These are phyloP conservation scores for Calycina herbarum DNA, from an alignment of 2,329 filamentous ascomycete species.

Conservation along the genomic window DNA sequence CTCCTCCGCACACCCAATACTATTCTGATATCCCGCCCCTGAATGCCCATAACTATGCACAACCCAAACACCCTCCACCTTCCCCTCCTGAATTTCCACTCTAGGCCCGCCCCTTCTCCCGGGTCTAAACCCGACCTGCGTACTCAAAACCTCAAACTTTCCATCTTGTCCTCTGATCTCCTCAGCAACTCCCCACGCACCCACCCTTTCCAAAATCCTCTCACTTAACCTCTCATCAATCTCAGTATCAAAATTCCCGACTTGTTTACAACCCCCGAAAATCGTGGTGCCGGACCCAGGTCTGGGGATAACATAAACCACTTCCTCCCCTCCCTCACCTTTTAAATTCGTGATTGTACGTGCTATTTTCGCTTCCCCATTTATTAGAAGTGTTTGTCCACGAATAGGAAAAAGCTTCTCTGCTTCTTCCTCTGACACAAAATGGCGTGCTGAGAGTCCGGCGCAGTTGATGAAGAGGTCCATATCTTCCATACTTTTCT, in stretches of 20 bases:
- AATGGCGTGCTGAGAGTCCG: constrained; percentile 41
- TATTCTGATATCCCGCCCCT: constrained; percentile 43
- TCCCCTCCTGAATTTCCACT: constrained; percentile 42
- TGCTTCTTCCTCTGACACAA: constrained; percentile 38
- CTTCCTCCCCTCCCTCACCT: constrained; percentile 18
- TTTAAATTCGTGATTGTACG: constrained; percentile 34
- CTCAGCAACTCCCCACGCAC: constrained; percentile 27
- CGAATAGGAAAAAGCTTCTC: constrained; percentile 42
- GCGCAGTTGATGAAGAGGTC: constrained; percentile 44
- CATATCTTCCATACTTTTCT: constrained; percentile 5
- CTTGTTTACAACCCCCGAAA: constrained; percentile 47
- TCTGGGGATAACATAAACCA: constrained; percentile 45
- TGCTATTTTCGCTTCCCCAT: constrained; percentile 41
- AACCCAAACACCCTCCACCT: constrained; percentile 35
- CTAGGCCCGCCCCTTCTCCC: constrained; percentile 45
- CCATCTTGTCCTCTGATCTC: constrained; percentile 39
- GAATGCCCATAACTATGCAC: constrained; percentile 50
- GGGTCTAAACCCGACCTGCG: constrained; percentile 46
- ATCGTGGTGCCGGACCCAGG: constrained; percentile 43
- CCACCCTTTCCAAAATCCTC: constrained; percentile 39
- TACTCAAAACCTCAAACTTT: constrained; percentile 45
- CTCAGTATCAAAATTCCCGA: constrained; percentile 37
- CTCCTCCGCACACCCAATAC: constrained; percentile 33
- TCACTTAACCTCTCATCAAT: constrained; percentile 38
- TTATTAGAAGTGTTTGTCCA: constrained; percentile 48